A percentile compares a stretch with the other conserved stretches of the same genome.
Evolutionary conservation across 306 rosid species (phyloP).

Genomic region (Lathyrus oleraceus): DNA sequence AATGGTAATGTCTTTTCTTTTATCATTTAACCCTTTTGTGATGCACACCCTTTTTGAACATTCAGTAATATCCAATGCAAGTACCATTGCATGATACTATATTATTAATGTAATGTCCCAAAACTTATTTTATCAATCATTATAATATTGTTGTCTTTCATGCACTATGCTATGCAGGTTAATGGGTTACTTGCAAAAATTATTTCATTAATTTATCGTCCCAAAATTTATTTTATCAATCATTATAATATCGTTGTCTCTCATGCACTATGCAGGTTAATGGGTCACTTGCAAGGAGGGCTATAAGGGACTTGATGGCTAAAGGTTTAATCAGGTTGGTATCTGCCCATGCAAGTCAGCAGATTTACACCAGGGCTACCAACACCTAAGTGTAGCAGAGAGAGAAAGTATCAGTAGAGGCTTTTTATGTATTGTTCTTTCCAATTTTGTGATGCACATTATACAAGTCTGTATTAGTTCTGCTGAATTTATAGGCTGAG

Average conservation of each 20-base stretch:
- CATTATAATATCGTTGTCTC: not conserved
- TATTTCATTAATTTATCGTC: too few relatives aligned
- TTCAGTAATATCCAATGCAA: not conserved
- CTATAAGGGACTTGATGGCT: conserved; percentile 67
- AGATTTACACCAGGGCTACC: conserved; percentile 72
- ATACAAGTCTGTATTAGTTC: conserved; percentile 23
- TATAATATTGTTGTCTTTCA: not conserved
- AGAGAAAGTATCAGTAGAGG: conserved; percentile 20
- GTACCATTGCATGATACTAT: not conserved
- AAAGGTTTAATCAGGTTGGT: conserved; percentile 66
- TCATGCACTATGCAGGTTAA: conserved; percentile 44
- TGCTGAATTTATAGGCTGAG: conserved; percentile 19
- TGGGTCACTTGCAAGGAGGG: conserved; percentile 70
- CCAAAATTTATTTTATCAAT: not conserved
- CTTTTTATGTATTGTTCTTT: conserved; percentile 33
- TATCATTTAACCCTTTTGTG: not conserved
- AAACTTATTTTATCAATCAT: not conserved
- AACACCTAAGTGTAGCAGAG: conserved; percentile 49
- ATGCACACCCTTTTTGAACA: not conserved
- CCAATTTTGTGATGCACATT: conserved; percentile 25
- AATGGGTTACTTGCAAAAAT: conserved; percentile 69
- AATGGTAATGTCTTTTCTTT: not conserved
- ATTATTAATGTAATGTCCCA: not conserved
- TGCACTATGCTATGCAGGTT: conserved; percentile 45
- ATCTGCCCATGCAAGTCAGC: conserved; percentile 63